Evolutionary conservation across 192 early-diverging fungal genomes (phyloP).

Genomic region (Backusella westeae): DNA sequence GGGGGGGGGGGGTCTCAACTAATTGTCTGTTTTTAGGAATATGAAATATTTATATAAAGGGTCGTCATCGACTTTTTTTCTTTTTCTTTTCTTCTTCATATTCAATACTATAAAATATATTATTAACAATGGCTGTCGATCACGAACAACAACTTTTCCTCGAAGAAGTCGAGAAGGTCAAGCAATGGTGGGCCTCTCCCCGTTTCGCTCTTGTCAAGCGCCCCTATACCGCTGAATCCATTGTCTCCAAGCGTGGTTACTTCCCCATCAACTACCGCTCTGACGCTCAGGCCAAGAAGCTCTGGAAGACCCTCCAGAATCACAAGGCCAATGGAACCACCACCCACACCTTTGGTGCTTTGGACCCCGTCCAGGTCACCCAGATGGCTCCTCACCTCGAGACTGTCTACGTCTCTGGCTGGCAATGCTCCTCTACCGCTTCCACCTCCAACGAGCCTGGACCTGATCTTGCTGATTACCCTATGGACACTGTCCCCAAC

Average conservation of each 20-base stretch:
- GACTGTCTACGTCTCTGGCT: conserved; percentile 96
- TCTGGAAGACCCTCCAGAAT: conserved; percentile 80
- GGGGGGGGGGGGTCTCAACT: background rate
- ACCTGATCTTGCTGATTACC: conserved; percentile 98
- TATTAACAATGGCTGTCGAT: conserved; percentile 31
- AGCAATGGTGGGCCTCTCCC: conserved; percentile 83
- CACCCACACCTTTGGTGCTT: conserved; percentile 92
- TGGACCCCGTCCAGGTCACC: conserved; percentile 92
- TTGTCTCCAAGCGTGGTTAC: conserved; percentile 90
- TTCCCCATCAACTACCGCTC: conserved; percentile 77
- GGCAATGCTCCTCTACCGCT: conserved; percentile 97
- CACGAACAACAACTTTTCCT: conserved; percentile 78
- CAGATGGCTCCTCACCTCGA: conserved; percentile 99
- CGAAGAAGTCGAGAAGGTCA: conserved; percentile 79
- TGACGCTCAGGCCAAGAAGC: conserved; percentile 90
- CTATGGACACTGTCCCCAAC: conserved; percentile 97
- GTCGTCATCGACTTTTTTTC: background rate
- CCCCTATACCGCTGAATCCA: conserved; percentile 82
- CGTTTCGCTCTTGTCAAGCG: conserved; percentile 85
- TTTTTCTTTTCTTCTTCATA: conserved; percentile 16
- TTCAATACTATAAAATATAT: background rate
- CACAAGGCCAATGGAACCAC: conserved; percentile 81
- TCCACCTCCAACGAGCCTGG: conserved; percentile 95
- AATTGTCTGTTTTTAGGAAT: background rate
- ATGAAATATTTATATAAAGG: background rate